phyloP scores from a whole-genome alignment of 108 stramenopile species.

The Cyclotella sp. region DNA sequence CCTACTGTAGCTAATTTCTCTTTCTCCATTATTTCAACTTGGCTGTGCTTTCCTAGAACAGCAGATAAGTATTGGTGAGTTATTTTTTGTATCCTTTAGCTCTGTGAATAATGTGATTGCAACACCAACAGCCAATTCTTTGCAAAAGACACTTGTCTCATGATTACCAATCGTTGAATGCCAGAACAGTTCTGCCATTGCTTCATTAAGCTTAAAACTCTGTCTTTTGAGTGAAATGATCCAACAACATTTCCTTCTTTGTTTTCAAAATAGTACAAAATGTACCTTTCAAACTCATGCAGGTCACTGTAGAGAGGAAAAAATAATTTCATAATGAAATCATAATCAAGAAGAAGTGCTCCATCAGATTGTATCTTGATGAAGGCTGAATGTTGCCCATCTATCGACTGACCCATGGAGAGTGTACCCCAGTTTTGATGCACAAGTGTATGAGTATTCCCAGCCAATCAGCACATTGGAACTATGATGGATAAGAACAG shows the following conservation, averaged over 20 bases:
- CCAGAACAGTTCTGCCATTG: no score
- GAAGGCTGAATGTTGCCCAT: constrained; percentile 2
- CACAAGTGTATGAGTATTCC: constrained; percentile 22
- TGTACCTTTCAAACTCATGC: constrained; percentile 10
- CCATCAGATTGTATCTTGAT: neutral
- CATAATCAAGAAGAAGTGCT: no score
- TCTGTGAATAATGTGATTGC: no score
- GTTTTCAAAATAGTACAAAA: no score
- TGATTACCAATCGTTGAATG: no score
- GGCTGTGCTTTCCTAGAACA: constrained; percentile 2
- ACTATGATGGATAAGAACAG: neutral
- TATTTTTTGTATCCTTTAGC: neutral
- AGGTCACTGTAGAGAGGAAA: constrained; percentile 9
- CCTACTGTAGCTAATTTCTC: constrained; percentile 9
- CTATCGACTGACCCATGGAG: constrained; percentile 12
- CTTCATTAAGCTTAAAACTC: constrained; percentile 1
- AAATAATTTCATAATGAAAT: neutral
- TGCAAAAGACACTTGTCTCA: no score
- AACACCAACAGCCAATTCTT: neutral
- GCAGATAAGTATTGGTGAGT: neutral
- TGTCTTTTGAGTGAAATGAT: neutral
- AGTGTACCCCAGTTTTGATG: constrained; percentile 22
- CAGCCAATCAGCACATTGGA: constrained; percentile 1
- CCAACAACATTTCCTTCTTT: no score
- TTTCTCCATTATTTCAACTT: no score